Percentiles rank a stretch among this genome's conserved stretches.
Conservation (phyloP, 345 rosid genomes). For the Euphorbia lathyris region DNA sequence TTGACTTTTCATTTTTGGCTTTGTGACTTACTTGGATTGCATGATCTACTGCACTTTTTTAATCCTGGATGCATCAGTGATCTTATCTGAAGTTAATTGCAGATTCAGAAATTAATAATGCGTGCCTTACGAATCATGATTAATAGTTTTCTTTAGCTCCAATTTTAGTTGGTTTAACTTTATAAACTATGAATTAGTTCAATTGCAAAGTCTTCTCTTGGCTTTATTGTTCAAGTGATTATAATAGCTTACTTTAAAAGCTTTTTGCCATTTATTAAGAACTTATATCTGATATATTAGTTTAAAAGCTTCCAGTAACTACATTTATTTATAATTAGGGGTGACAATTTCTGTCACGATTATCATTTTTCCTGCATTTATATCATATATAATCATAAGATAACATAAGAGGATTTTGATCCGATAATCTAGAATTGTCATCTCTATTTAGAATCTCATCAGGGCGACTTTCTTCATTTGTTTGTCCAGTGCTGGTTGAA, state of each 20-base stretch:
- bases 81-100: neutral
- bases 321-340: too few species aligned
- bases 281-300: neutral
- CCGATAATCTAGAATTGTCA: too few species aligned
- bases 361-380: too few species aligned
- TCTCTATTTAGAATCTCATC: constrained; percentile 1
- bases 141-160: neutral
- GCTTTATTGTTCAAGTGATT: too few species aligned
- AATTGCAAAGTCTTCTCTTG: neutral
- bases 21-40: neutral
- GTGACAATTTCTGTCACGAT: too few species aligned
- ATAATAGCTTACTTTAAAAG: neutral
- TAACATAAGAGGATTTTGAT: too few species aligned
- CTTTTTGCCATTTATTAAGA: neutral
- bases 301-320: too few species aligned
- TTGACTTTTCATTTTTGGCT: neutral
- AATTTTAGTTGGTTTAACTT: neutral
- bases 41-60: neutral
- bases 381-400: too few species aligned
- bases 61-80: neutral
- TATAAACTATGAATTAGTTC: neutral
- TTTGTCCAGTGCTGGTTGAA: constrained; percentile 86
- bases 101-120: neutral
- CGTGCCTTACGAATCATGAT: neutral
- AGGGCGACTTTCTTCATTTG: too few species aligned